phyloP scores from a whole-genome alignment of 352 stramenopile genomes.

The Phytophthora cactorum region DNA sequence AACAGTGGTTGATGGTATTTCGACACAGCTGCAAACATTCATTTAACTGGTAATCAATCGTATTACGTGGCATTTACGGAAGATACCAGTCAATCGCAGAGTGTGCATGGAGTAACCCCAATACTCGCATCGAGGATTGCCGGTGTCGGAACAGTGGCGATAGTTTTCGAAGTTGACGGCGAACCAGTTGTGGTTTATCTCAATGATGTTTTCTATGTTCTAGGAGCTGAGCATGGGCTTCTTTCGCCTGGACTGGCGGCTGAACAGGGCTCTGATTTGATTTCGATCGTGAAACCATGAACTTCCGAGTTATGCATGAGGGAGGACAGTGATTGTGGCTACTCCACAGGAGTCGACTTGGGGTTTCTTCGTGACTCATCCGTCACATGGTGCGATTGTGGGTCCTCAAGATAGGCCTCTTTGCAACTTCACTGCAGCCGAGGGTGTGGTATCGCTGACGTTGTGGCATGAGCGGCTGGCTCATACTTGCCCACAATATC shows the following conservation, averaged over 20 bases:
- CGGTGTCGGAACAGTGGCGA: not conserved
- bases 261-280: not conserved
- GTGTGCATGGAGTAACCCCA: not conserved
- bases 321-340: not conserved
- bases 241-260: not conserved
- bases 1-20: not conserved
- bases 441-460: too few species aligned
- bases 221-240: not conserved
- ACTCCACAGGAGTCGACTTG: not conserved
- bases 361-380: too few species aligned
- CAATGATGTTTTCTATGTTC: not conserved
- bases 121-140: not conserved
- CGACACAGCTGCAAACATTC: not conserved
- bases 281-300: not conserved
- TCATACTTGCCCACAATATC: too few species aligned
- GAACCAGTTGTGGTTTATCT: not conserved
- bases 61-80: not conserved
- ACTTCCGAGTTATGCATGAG: not conserved
- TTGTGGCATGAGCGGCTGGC: too few species aligned
- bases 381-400: too few species aligned
- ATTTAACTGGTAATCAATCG: not conserved
- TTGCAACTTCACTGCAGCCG: too few species aligned
- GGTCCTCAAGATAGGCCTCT: too few species aligned
- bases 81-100: not conserved
- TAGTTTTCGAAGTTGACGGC: not conserved